Conservation (phyloP, 345 rosid species). For the Populus nigra region DNA sequence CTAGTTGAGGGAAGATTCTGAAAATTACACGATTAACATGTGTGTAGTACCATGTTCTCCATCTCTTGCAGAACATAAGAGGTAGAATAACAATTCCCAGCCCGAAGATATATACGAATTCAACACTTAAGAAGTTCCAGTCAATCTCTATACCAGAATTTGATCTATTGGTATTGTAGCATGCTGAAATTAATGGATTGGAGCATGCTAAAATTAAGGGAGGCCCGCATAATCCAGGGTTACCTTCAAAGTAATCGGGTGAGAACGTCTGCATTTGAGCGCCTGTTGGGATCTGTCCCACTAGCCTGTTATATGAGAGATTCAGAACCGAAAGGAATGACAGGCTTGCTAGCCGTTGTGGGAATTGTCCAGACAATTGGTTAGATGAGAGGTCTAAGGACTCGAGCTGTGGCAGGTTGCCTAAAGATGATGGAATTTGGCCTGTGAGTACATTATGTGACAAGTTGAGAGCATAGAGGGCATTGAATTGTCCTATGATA, state of each 20-base stretch:
- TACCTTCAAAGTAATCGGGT: not conserved
- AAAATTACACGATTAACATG: not conserved
- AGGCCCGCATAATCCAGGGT: not conserved
- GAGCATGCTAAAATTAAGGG: too few species aligned
- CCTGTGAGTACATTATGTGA: conserved; percentile 11
- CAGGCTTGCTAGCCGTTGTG: not conserved
- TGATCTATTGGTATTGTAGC: not conserved
- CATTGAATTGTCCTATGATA: not conserved
- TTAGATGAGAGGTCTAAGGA: conserved; percentile 12
- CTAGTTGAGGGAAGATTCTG: too few species aligned
- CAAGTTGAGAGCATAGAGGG: conserved; percentile 10
- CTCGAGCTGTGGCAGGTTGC: conserved; percentile 9
- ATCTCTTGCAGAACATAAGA: not conserved
- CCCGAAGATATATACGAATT: not conserved
- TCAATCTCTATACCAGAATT: not conserved
- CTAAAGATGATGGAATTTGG: not conserved
- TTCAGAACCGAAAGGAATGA: conserved; percentile 12
- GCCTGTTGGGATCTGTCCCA: not conserved
- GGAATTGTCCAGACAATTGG: conserved; percentile 1
- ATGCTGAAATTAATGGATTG: too few species aligned
- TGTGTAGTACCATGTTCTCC: not conserved
- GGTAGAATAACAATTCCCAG: not conserved
- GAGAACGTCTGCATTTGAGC: conserved; percentile 1
- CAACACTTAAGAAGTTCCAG: not conserved
- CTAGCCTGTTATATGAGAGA: conserved; percentile 6